Percentiles rank a stretch among this genome's conserved stretches.
Evolutionary conservation across 2,329 filamentous ascomycete genomes (phyloP).

Genomic region (Apiospora aurea): DNA sequence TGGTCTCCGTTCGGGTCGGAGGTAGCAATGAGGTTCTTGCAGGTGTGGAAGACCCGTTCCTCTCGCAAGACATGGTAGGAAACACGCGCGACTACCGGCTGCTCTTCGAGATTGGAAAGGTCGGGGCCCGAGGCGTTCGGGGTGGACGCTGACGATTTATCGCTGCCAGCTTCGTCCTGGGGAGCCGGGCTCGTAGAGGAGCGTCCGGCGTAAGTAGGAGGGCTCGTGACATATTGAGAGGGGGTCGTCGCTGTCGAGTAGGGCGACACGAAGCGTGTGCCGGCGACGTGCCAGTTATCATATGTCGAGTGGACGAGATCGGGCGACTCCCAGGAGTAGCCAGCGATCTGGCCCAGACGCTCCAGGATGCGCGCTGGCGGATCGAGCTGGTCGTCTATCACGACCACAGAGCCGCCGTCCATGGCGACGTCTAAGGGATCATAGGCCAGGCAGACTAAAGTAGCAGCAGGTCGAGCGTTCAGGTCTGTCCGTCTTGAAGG

Average conservation of each 20-base stretch:
- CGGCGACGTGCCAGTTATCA: slow-evolving; percentile 85
- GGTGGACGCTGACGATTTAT: slow-evolving; percentile 47
- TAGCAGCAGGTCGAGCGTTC: slow-evolving; percentile 11
- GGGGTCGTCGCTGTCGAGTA: slow-evolving; percentile 56
- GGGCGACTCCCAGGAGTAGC: slow-evolving; percentile 75
- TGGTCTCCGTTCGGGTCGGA: slow-evolving; percentile 77
- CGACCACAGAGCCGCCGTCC: slow-evolving; percentile 53
- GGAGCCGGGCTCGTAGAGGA: slow-evolving; percentile 48
- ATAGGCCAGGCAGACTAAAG: slow-evolving; percentile 18
- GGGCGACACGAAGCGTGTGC: slow-evolving; percentile 63
- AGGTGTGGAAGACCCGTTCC: slow-evolving; percentile 86
- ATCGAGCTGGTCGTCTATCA: slow-evolving; percentile 63
- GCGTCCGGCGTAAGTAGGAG: slow-evolving; percentile 49
- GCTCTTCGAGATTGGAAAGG: slow-evolving; percentile 63
- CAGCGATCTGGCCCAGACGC: slow-evolving; percentile 74
- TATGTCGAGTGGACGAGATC: slow-evolving; percentile 73
- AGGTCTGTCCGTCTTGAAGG: not conserved
- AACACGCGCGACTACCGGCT: slow-evolving; percentile 77
- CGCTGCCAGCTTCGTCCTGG: slow-evolving; percentile 48
- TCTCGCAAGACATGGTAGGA: slow-evolving; percentile 84
- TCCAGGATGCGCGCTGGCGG: slow-evolving; percentile 75
- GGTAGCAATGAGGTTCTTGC: slow-evolving; percentile 73
- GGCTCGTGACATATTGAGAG: slow-evolving; percentile 52
- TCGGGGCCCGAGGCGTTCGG: slow-evolving; percentile 49
- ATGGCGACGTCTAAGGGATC: slow-evolving; percentile 18